A percentile compares a stretch with the other conserved stretches of the same genome.
phyloP scores from a whole-genome alignment of 306 rosid species.

The Quercus bicolor region DNA sequence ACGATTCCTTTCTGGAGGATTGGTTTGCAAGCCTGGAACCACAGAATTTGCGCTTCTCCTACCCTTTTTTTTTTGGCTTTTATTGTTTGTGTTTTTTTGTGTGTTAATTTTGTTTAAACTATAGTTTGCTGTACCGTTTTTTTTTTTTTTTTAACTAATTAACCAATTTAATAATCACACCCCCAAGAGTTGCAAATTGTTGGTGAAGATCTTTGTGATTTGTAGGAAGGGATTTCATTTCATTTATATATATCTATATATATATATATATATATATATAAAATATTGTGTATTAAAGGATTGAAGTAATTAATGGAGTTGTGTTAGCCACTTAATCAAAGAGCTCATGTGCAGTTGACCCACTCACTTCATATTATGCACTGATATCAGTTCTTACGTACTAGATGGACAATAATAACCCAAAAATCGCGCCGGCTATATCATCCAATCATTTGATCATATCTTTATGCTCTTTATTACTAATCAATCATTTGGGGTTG shows the following conservation, averaged over 20 bases:
- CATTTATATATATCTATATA: neutral
- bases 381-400: slow-evolving; percentile 27
- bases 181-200: neutral
- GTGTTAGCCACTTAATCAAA: slow-evolving; percentile 25
- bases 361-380: slow-evolving; percentile 33
- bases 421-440: slow-evolving; percentile 57
- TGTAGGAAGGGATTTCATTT: slow-evolving; percentile 22
- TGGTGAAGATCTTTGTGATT: slow-evolving; percentile 30
- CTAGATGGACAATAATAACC: slow-evolving; percentile 36
- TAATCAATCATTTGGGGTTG: slow-evolving; percentile 44
- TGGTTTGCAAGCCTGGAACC: slow-evolving; percentile 94
- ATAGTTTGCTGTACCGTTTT: neutral
- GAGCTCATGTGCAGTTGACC: slow-evolving; percentile 61
- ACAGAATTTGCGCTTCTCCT: slow-evolving; percentile 43
- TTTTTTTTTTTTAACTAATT: neutral
- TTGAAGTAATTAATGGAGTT: slow-evolving; percentile 10
- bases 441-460: slow-evolving; percentile 31
- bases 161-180: slow-evolving; percentile 3
- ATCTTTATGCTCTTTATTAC: slow-evolving; percentile 12
- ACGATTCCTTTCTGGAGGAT: slow-evolving; percentile 89
- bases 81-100: slow-evolving; percentile 10
- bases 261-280: neutral
- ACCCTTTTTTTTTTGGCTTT: neutral
- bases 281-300: neutral
- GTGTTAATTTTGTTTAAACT: neutral